Conservation (phyloP, 257 asterid species). For the Sherardia arvensis region DNA sequence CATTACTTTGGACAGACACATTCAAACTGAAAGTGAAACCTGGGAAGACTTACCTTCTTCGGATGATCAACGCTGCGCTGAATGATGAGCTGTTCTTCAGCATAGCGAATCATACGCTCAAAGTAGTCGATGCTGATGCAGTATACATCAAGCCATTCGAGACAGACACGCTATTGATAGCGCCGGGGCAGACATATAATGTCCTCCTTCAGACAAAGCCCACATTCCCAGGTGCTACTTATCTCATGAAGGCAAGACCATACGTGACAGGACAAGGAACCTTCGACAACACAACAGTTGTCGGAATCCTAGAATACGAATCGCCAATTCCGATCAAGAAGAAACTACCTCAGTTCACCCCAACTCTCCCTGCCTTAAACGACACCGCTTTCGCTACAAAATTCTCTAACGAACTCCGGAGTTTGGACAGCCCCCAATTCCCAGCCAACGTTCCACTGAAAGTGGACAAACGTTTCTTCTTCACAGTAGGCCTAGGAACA, state of each 20-base stretch:
- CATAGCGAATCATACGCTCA: constrained; percentile 45
- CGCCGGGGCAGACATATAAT: constrained; percentile 57
- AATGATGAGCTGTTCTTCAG: constrained; percentile 53
- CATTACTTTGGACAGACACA: constrained; percentile 25
- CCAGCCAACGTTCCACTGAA: constrained; percentile 52
- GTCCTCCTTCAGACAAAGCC: constrained; percentile 38
- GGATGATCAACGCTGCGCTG: constrained; percentile 56
- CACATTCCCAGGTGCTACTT: constrained; percentile 30
- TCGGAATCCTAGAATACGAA: constrained; percentile 43
- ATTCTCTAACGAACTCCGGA: constrained; percentile 28
- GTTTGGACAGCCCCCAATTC: constrained; percentile 33
- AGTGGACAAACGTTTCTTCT: constrained; percentile 28
- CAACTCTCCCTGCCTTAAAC: constrained; percentile 34
- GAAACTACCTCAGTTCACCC: constrained; percentile 29
- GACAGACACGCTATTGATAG: constrained; percentile 29
- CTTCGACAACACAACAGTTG: constrained; percentile 47
- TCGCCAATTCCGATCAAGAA: constrained; percentile 16
- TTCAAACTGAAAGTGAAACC: constrained; percentile 44
- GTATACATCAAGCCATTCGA: constrained; percentile 43
- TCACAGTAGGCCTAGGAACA: constrained; percentile 53
- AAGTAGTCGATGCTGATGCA: constrained; percentile 42
- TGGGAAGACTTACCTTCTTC: constrained; percentile 54
- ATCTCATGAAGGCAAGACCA: constrained; percentile 45
- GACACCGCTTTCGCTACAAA: constrained; percentile 41
- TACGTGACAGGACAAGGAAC: constrained; percentile 47